Conservation (phyloP, 495 filamentous ascomycete species). For the Neohortaea acidophila region DNA sequence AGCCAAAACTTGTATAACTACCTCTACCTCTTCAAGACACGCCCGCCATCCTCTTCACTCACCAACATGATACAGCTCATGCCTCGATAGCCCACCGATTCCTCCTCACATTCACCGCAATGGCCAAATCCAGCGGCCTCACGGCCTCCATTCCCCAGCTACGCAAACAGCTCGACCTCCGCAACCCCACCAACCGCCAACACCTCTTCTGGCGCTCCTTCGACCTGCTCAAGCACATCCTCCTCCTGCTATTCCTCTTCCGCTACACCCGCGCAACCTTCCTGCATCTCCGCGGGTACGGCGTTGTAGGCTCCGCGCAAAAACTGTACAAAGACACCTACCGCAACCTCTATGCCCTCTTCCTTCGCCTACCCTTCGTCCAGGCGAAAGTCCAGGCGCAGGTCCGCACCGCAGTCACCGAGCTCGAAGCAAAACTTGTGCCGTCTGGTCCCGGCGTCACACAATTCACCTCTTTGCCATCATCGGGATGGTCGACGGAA, state of each 20-base stretch:
- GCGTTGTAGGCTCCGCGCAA: constrained; percentile 60
- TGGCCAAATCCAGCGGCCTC: neutral
- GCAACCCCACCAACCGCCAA: constrained; percentile 5
- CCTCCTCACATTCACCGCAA: neutral
- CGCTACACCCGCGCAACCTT: constrained; percentile 69
- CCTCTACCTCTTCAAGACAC: too few species aligned
- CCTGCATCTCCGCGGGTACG: constrained; percentile 76
- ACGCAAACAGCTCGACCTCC: neutral
- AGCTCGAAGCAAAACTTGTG: constrained; percentile 69
- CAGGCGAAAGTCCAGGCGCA: constrained; percentile 68
- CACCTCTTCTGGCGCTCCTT: constrained; percentile 6
- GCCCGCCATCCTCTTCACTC: neutral
- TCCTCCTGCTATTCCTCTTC: constrained; percentile 81
- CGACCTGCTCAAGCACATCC: constrained; percentile 62
- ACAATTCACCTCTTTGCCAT: constrained; percentile 62
- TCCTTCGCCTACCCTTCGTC: constrained; percentile 73
- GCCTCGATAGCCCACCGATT: neutral
- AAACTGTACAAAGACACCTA: constrained; percentile 55
- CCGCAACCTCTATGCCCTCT: constrained; percentile 64
- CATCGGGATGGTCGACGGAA: constrained; percentile 71
- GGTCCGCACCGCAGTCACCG: constrained; percentile 54
- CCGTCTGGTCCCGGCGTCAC: constrained; percentile 54
- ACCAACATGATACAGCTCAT: neutral
- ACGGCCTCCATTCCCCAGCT: constrained; percentile 3
- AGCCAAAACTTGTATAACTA: too few species aligned